Evolutionary conservation across 495 filamentous ascomycete species (phyloP).

Genomic region (Penicillium odoratum): DNA sequence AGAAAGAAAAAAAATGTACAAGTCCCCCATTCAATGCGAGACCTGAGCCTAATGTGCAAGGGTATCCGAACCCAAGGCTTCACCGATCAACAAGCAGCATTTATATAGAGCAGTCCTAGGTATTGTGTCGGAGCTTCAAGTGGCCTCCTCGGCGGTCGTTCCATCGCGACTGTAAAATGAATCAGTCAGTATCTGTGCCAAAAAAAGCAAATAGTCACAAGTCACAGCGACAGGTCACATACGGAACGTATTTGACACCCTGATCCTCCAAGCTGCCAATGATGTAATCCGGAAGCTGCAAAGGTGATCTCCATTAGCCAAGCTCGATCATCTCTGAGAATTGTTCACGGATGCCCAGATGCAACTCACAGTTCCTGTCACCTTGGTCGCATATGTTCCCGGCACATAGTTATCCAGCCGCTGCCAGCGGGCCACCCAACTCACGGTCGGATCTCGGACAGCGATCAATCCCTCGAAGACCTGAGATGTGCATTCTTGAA

Average conservation of each 20-base stretch:
- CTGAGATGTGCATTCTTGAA: constrained; percentile 90
- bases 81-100: not conserved
- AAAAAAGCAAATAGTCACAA: not conserved
- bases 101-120: not conserved
- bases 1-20: constrained; percentile 2
- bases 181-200: constrained; percentile 11
- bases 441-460: constrained; percentile 70
- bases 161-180: constrained; percentile 45
- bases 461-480: constrained; percentile 90
- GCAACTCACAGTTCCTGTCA: constrained; percentile 66
- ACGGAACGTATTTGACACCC: constrained; percentile 69
- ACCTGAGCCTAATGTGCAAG: not conserved
- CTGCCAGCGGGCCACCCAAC: constrained; percentile 95
- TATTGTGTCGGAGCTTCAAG: constrained; percentile 6
- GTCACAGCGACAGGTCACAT: constrained; percentile 17
- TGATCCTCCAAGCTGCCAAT: constrained; percentile 65
- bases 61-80: not conserved
- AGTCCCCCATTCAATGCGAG: not conserved
- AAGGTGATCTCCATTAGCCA: not conserved
- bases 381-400: constrained; percentile 92
- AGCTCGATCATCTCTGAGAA: not conserved
- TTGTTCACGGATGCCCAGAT: not conserved
- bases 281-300: constrained; percentile 62
- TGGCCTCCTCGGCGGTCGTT: constrained; percentile 51
- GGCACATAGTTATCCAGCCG: constrained; percentile 81